Base-by-base conservation (phyloP, 2,329 filamentous ascomycete genomes). In the Sclerotinia borealis region DNA sequence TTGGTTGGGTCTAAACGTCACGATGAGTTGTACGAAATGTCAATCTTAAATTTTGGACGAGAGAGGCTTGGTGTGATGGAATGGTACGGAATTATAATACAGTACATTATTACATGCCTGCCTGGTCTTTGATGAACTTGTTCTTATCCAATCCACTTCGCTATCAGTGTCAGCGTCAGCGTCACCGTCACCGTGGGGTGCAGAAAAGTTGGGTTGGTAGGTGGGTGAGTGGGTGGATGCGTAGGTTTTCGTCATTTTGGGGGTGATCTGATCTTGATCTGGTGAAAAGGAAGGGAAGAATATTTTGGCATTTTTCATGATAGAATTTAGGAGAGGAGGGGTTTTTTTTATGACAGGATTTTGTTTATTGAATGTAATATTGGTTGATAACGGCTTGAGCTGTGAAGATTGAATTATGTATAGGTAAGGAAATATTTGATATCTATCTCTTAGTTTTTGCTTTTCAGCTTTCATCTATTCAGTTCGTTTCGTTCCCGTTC, bases 11-110 rank as follows among this genome's bases (percentile, higher is more conserved):
- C 13, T 41, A 13, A 60, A 52, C 25, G 60, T 63, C 68, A 71
- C 47, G 68, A 70, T 72, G 70, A 61, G 70, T 68, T 72, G 69
- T 71, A 66, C 69, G 69, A 62, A 64, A 61, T 67, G 51, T 64
- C n/a, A 70, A 71, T 71, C 69, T 70, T 61, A 68, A 64, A 47
- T 50, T 64, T 59, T 58, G 59, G 41, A 45, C 55, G 51, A 13
- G 45, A 39, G 22, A 19, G 34, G 51, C 5, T 27, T 29, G 4
- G 39, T 34, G 37, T 10, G 19, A 41, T 29, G 11, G 45, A 36
- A n/a, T n/a, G n/a, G n/a, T n/a, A n/a, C n/a, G n/a, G n/a, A n/a
- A n/a, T n/a, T n/a, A n/a, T n/a, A n/a, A n/a, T n/a, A n/a, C n/a
- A n/a, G n/a, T n/a, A n/a, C n/a, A n/a, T n/a, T n/a, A n/a, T n/a